Base-by-base conservation (phyloP, 352 stramenopile genomes). In the Globisporangium iwayamae region DNA sequence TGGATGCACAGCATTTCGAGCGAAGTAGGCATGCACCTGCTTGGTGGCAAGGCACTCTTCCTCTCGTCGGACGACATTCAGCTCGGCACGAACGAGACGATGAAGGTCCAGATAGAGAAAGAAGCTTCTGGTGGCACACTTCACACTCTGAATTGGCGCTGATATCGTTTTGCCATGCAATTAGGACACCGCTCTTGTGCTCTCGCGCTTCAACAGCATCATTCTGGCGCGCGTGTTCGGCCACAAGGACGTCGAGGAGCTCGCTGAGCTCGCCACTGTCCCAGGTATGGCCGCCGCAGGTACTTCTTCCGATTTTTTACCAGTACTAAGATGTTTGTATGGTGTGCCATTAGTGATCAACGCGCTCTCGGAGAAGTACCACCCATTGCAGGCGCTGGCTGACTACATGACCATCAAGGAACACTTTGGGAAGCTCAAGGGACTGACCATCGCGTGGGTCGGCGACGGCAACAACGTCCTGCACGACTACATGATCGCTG, bases 381-480 rank as follows among this genome's bases (percentile, higher is more conserved):
- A 99, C 74, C 97, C 97, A 22, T 81, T 99, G 34, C 97, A 99
- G 74, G 98, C 96, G 62, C 81, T 99, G 45, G 97, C 97, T 1
- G 97, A 99, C 80, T 90, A 98, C 50, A 95, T 99, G 91, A 99
- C 96, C 3, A 84, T 99, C 46, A 93, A 98, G 80, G 85, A 97
- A 63, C 87, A 93, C 63, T 97, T 96, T 66, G 89, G 89, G 38
- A 75, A 80, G 54, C 70, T 93, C 22, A 73, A 94, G 20, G 95
- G 94, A 5, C 90, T 98, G 48, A 99, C 94, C 38, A 78, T 99
- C 41, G 85, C 94, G 43, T 99, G 96, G 95, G 97, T 99, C 54
- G 97, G 97, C 61, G 97, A 99, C 69, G 96, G 96, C 57, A 99
- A 99, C 81, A 99, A 99, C 58, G 92, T 98, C 32, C 73, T 97